A percentile compares a stretch with the other conserved stretches of the same genome.
These are phyloP conservation scores for Omphalotus olearius DNA, from an alignment of 1,284 basidiomycete species.

Conservation along the genomic window DNA sequence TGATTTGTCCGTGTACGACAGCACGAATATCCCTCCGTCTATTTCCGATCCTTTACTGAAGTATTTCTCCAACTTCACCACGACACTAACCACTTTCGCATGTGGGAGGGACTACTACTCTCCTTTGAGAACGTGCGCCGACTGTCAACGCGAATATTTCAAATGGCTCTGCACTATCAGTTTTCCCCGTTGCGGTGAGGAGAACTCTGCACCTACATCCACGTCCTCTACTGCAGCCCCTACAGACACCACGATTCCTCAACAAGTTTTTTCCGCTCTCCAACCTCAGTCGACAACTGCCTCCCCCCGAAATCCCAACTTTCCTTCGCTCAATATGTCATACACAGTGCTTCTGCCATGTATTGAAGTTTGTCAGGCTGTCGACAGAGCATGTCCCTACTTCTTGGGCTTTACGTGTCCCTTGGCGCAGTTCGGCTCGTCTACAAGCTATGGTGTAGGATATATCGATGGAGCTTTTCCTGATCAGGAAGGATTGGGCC, in stretches of 20 bases:
- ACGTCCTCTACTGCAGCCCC: slow-evolving; percentile 22
- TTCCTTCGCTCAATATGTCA: slow-evolving; percentile 37
- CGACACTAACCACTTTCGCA: slow-evolving; percentile 63
- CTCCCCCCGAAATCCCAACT: slow-evolving; percentile 39
- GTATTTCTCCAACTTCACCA: slow-evolving; percentile 72
- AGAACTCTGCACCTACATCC: slow-evolving; percentile 28
- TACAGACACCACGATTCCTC: slow-evolving; percentile 19
- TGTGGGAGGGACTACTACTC: slow-evolving; percentile 84
- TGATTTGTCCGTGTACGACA: slow-evolving; percentile 42
- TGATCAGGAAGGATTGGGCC: slow-evolving; percentile 40
- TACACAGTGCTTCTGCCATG: slow-evolving; percentile 74
- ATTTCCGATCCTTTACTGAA: slow-evolving; percentile 49
- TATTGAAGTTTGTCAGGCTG: slow-evolving; percentile 69
- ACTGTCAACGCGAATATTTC: slow-evolving; percentile 74
- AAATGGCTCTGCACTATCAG: slow-evolving; percentile 75
- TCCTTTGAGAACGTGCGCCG: slow-evolving; percentile 69
- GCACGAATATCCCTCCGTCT: slow-evolving; percentile 44
- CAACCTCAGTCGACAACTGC: slow-evolving; percentile 33
- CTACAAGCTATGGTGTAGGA: slow-evolving; percentile 72
- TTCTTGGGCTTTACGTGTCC: slow-evolving; percentile 76
- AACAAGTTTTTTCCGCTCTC: slow-evolving; percentile 41
- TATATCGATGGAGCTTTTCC: slow-evolving; percentile 54
- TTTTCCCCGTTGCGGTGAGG: slow-evolving; percentile 69
- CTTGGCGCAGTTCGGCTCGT: slow-evolving; percentile 55
- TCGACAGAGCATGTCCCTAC: slow-evolving; percentile 73